Evolutionary conservation across 805 yeast genomes (phyloP).

Genomic region (Saccharomycopsis oosterbeekiorum): DNA sequence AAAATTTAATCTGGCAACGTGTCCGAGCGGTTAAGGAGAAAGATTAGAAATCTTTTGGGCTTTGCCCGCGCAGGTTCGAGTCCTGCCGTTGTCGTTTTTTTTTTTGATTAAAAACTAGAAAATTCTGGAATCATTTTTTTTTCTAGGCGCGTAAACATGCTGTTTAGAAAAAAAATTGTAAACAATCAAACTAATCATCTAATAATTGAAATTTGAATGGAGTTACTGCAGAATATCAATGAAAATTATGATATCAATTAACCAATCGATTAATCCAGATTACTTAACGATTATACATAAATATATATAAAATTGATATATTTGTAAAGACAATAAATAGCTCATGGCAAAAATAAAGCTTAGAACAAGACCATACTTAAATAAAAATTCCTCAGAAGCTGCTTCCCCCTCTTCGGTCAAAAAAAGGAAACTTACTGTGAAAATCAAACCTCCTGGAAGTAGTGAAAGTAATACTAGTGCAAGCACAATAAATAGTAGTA

Average conservation of each 20-base stretch:
- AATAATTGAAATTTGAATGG: no score
- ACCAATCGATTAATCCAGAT: no score
- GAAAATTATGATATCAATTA: no score
- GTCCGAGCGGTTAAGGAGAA: conserved; percentile 20
- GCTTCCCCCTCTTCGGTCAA: not conserved
- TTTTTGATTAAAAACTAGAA: conserved; percentile 19
- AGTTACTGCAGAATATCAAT: no score
- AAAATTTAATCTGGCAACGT: conserved; percentile 15
- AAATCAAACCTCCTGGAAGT: conserved; percentile 34
- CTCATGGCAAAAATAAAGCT: not conserved
- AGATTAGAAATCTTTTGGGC: conserved; percentile 38
- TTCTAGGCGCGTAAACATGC: not conserved
- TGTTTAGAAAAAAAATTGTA: no score
- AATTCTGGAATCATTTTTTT: not conserved
- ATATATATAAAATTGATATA: no score
- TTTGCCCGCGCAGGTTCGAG: conserved; percentile 57
- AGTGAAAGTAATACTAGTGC: conserved; percentile 14
- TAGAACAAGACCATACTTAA: not conserved
- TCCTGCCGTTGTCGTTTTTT: conserved; percentile 61
- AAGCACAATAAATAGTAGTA: conserved; percentile 18
- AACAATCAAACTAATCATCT: no score
- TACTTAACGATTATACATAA: no score
- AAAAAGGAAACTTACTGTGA: conserved; percentile 26
- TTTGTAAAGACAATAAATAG: not conserved
- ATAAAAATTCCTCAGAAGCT: not conserved